Evolutionary conservation across 257 asterid genomes (phyloP).

Genomic region (Solanum paucissectum): DNA sequence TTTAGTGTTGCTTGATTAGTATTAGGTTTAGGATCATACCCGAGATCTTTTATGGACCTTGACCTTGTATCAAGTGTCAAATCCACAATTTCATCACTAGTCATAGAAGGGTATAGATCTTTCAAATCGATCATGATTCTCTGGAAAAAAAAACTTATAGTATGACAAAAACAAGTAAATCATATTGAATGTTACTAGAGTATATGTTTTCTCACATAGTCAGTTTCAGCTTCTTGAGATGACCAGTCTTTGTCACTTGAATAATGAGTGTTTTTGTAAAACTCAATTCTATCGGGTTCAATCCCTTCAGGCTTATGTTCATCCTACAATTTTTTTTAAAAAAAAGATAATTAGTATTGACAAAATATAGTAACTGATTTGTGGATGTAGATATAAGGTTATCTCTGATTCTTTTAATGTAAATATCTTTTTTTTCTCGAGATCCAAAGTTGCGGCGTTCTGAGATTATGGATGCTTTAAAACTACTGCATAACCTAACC

Average conservation of each 20-base stretch:
- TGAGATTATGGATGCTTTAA: background rate
- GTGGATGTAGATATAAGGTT: background rate
- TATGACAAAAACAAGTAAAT: too few relatives aligned
- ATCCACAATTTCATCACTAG: background rate
- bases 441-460: background rate
- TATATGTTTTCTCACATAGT: background rate
- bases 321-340: background rate
- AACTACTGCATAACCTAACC: background rate
- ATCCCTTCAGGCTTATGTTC: background rate
- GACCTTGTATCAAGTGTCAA: too few relatives aligned
- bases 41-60: too few relatives aligned
- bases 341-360: background rate
- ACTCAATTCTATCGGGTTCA: too few relatives aligned
- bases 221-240: background rate
- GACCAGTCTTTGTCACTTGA: background rate
- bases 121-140: too few relatives aligned
- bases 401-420: background rate
- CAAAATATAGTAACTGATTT: too few relatives aligned
- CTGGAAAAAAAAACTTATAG: too few relatives aligned
- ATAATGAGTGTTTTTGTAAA: background rate
- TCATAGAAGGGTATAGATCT: background rate
- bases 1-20: too few relatives aligned
- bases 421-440: too few relatives aligned
- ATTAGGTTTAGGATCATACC: too few relatives aligned
- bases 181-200: too few relatives aligned